Conservation (phyloP, 1,284 basidiomycete species). For the Hortiboletus rubellus region DNA sequence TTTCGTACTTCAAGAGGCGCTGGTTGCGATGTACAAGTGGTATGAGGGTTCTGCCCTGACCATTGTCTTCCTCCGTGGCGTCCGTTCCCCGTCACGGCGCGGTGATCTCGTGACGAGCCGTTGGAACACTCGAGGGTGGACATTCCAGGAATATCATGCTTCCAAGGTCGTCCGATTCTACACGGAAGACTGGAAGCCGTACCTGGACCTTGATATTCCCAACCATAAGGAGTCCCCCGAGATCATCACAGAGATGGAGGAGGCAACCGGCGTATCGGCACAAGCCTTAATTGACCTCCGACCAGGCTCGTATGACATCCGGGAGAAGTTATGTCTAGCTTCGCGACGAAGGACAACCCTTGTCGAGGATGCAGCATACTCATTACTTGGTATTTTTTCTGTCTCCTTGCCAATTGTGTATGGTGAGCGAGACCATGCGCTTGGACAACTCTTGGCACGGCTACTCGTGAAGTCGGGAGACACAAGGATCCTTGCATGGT, state of each 20-base stretch:
- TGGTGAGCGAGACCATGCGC: background rate
- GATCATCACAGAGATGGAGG: slow-evolving; percentile 6
- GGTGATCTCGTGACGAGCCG: slow-evolving; percentile 5
- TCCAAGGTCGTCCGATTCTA: background rate
- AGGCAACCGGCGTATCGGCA: background rate
- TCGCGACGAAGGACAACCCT: no score
- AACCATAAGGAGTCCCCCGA: no score
- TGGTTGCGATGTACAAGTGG: slow-evolving; percentile 12
- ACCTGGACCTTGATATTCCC: background rate
- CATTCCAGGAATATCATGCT: slow-evolving; percentile 4
- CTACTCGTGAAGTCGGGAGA: background rate
- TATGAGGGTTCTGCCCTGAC: slow-evolving; percentile 3
- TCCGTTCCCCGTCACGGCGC: background rate
- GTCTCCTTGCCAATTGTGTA: background rate
- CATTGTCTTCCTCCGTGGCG: background rate
- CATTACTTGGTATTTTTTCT: background rate
- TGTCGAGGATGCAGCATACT: no score
- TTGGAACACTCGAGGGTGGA: slow-evolving; percentile 9
- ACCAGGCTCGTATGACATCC: background rate
- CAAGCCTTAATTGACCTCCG: background rate
- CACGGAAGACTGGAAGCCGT: slow-evolving; percentile 2
- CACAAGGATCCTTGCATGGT: background rate
- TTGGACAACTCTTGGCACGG: background rate
- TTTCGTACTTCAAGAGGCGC: slow-evolving; percentile 1
- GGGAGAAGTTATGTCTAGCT: background rate